These are phyloP conservation scores for Sclerotinia borealis DNA, from an alignment of 2,329 filamentous ascomycete species.

Conservation along the genomic window DNA sequence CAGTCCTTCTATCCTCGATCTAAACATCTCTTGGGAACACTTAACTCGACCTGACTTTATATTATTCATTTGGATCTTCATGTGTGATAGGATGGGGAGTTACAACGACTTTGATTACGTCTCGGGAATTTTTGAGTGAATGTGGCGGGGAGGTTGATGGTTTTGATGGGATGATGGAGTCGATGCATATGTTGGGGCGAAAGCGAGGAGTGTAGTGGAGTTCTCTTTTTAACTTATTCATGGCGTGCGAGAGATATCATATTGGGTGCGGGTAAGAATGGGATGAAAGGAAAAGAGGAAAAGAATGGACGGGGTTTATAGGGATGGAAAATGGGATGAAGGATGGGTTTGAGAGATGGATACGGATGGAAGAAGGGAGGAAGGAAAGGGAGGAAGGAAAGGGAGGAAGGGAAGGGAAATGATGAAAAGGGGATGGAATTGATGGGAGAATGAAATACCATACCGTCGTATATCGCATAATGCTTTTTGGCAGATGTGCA, in stretches of 20 bases:
- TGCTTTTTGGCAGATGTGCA: background rate
- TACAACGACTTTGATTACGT: background rate
- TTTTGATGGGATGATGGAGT: background rate
- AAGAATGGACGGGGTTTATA: background rate
- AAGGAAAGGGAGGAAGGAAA: background rate
- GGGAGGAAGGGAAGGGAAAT: background rate
- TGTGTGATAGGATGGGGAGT: background rate
- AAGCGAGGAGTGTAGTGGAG: background rate
- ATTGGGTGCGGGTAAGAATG: background rate
- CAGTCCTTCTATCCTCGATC: background rate
- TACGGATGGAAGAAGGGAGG: background rate
- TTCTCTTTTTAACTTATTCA: background rate
- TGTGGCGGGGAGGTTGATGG: background rate
- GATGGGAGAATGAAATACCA: conserved; percentile 1
- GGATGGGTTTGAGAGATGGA: background rate
- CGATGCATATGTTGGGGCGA: background rate
- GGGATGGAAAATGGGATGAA: background rate
- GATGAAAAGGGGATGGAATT: background rate
- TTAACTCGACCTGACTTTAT: background rate
- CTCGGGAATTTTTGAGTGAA: background rate
- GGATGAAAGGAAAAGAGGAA: background rate
- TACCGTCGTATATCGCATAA: background rate
- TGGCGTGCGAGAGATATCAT: conserved; percentile 3
- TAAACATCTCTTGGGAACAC: background rate
- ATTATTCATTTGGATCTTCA: conserved; percentile 4